These are phyloP conservation scores for Ilyonectria mors-panacis DNA, from an alignment of 2,329 filamentous ascomycete species.

Conservation along the genomic window DNA sequence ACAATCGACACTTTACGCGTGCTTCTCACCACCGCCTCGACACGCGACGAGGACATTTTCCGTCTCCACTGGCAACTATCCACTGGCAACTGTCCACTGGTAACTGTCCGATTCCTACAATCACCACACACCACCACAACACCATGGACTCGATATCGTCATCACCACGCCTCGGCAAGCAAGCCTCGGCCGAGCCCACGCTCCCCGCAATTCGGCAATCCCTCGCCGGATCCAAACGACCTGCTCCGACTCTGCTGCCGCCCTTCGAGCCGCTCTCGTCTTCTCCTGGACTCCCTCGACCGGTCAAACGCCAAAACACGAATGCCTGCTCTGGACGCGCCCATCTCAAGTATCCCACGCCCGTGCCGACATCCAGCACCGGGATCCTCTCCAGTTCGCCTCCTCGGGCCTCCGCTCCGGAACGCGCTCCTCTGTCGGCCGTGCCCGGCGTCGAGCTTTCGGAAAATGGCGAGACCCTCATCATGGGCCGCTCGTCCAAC, in stretches of 20 bases:
- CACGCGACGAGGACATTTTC: constrained; percentile 14
- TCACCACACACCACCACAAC: constrained; percentile 4
- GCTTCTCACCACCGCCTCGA: constrained; percentile 7
- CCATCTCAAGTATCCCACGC: constrained; percentile 87
- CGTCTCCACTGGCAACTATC: background rate
- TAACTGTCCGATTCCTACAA: background rate
- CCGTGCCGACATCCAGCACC: constrained; percentile 93
- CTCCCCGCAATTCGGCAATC: constrained; percentile 52
- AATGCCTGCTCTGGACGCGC: constrained; percentile 55
- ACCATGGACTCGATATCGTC: constrained; percentile 56
- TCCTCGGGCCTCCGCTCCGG: constrained; percentile 74
- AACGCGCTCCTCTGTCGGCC: constrained; percentile 85
- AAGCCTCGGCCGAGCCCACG: constrained; percentile 51
- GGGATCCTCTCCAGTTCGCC: constrained; percentile 92
- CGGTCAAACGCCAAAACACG: constrained; percentile 76
- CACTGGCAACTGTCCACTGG: background rate
- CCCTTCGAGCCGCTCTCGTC: constrained; percentile 87
- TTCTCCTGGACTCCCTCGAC: constrained; percentile 79
- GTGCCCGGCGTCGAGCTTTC: constrained; percentile 88
- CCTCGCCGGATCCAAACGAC: constrained; percentile 68
- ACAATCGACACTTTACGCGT: constrained; percentile 18
- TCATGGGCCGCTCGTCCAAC: constrained; percentile 94
- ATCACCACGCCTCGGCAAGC: constrained; percentile 52
- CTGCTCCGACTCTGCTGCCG: constrained; percentile 79
- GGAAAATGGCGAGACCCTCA: constrained; percentile 83